Evolutionary conservation across 2,329 filamentous ascomycete species (phyloP).

Genomic region (Botryotinia calthae): DNA sequence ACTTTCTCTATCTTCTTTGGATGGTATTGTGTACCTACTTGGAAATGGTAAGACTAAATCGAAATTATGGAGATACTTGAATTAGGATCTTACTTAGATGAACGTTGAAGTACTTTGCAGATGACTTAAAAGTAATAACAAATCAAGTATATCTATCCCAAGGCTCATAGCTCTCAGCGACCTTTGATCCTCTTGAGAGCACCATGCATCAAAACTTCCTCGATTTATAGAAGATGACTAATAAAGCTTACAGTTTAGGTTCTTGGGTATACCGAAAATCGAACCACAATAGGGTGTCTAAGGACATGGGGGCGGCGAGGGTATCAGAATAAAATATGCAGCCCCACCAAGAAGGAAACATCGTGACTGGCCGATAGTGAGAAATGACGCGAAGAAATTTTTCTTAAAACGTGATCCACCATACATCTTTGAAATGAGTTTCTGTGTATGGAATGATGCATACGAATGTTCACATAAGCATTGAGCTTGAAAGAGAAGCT

Average conservation of each 20-base stretch:
- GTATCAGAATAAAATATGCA: neutral
- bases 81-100: neutral
- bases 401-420: slow-evolving; percentile 11
- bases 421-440: neutral
- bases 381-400: slow-evolving; percentile 9
- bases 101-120: neutral
- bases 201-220: neutral
- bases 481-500: neutral
- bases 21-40: neutral
- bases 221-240: neutral
- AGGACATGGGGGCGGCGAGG: neutral
- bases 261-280: neutral
- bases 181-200: neutral
- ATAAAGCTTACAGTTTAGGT: neutral
- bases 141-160: neutral
- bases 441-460: slow-evolving; percentile 1
- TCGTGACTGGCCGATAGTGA: neutral
- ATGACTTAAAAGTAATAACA: neutral
- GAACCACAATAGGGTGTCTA: neutral
- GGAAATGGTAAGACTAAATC: neutral
- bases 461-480: neutral
- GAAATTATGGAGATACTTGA: neutral
- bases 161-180: neutral
- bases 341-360: neutral
- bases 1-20: neutral